These are phyloP conservation scores for Parasitella parasitica DNA, from an alignment of 371 early-diverging fungal species.

Conservation along the genomic window DNA sequence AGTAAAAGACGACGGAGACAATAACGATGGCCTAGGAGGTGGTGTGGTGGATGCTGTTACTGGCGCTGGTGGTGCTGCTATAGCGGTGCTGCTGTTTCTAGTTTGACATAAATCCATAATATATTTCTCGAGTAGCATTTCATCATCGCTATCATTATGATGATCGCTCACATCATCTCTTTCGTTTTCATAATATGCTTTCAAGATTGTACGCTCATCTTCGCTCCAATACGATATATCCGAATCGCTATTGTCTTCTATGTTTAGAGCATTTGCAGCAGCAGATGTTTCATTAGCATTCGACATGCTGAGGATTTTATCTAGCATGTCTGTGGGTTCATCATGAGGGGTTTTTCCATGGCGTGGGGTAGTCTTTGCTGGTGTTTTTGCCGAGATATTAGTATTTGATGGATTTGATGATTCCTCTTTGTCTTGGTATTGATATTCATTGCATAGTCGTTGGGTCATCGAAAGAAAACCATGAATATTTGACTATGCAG, in stretches of 20 bases:
- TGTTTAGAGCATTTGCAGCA: neutral
- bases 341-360: neutral
- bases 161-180: neutral
- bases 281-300: neutral
- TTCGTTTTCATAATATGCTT: constrained; percentile 22
- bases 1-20: neutral
- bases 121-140: neutral
- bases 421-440: constrained; percentile 8
- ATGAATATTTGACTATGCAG: neutral
- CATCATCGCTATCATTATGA: constrained; percentile 10
- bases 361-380: neutral
- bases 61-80: too few species aligned
- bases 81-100: neutral
- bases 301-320: constrained; percentile 11
- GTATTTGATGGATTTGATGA: constrained; percentile 1
- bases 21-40: neutral
- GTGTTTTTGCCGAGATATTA: neutral
- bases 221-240: constrained; percentile 16
- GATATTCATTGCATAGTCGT: constrained; percentile 15
- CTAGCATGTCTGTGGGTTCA: constrained; percentile 13
- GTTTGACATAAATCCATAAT: neutral
- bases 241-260: constrained; percentile 4
- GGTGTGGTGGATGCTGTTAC: too few species aligned
- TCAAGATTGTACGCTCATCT: constrained; percentile 13
- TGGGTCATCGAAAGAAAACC: constrained; percentile 20